Conservation (phyloP, 768 basidiomycete genomes). For the Phylloporus rhodoxanthus region DNA sequence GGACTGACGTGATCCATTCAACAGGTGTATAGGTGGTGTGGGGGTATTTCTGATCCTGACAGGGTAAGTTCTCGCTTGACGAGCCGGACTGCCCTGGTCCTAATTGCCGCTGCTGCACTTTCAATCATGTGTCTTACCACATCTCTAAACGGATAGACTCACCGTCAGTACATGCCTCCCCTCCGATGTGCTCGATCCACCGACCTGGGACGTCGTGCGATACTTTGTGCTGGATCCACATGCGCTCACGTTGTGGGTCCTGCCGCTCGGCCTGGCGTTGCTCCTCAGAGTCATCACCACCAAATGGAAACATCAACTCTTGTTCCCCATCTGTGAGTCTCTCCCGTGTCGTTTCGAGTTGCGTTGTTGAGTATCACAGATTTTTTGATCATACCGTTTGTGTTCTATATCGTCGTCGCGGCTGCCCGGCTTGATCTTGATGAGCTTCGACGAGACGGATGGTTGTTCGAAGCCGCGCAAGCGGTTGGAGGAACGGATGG, state of each 20-base stretch:
- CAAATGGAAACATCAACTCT: conserved; percentile 76
- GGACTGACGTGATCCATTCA: not conserved
- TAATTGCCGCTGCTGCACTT: not conserved
- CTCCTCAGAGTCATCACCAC: conserved; percentile 75
- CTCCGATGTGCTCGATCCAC: conserved; percentile 64
- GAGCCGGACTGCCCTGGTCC: not conserved
- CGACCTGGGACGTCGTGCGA: conserved; percentile 58
- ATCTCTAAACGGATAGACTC: conserved; percentile 41
- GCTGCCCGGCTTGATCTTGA: conserved; percentile 56
- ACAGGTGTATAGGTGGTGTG: conserved; percentile 87
- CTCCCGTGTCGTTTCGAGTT: not conserved
- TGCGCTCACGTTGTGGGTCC: conserved; percentile 69
- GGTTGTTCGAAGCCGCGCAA: conserved; percentile 70
- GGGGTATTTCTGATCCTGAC: conserved; percentile 89
- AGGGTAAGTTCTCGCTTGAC: conserved; percentile 44
- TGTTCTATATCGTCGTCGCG: conserved; percentile 79
- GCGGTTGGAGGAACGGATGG: conserved; percentile 28
- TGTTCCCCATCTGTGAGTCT: conserved; percentile 80
- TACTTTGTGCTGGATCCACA: conserved; percentile 61
- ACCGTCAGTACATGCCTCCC: conserved; percentile 80
- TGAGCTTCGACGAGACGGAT: conserved; percentile 58
- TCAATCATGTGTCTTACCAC: not conserved
- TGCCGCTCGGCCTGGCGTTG: conserved; percentile 72
- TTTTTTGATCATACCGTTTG: conserved; percentile 69
- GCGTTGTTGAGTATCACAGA: conserved; percentile 36